phyloP scores from a whole-genome alignment of 73 alveolate species.

The Blepharisma japonicum region DNA sequence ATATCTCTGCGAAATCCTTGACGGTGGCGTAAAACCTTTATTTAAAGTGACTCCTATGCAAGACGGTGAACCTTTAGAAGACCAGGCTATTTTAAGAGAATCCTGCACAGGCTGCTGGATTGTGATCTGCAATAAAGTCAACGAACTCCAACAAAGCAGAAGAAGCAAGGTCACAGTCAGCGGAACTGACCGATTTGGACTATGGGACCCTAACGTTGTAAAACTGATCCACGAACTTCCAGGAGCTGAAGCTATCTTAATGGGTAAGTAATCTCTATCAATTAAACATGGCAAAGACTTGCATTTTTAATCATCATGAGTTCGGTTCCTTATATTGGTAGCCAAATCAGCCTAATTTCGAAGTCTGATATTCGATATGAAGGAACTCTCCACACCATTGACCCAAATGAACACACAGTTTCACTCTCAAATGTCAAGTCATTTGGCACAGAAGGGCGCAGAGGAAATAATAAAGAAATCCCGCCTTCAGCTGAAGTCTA shows the following conservation, averaged over 20 bases:
- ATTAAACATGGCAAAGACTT: too few species aligned
- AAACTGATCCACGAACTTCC: conserved; percentile 51
- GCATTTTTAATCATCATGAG: too few species aligned
- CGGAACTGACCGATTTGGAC: conserved; percentile 97
- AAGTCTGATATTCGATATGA: conserved; percentile 17
- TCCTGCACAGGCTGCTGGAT: conserved; percentile 96
- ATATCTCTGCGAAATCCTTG: conserved; percentile 92
- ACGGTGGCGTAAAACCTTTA: conserved; percentile 86
- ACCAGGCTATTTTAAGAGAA: conserved; percentile 84
- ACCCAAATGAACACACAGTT: conserved; percentile 23
- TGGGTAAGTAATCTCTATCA: too few species aligned
- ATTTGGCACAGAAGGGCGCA: conserved; percentile 24
- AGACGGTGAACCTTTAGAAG: conserved; percentile 72
- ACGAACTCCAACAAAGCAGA: conserved; percentile 77
- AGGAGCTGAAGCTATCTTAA: too few species aligned
- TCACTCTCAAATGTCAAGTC: background rate
- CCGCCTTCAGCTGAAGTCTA: conserved; percentile 11
- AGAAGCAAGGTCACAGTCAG: conserved; percentile 85
- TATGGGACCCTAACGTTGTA: conserved; percentile 82
- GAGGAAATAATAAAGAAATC: conserved; percentile 8
- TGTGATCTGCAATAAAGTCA: conserved; percentile 78
- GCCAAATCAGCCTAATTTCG: conserved; percentile 6
- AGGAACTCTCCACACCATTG: conserved; percentile 20
- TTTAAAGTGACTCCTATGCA: conserved; percentile 77
- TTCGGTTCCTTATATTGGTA: conserved; percentile 10